Evolutionary conservation across 2,329 filamentous ascomycete species (phyloP).

Genomic region (Cladosporium sp.): DNA sequence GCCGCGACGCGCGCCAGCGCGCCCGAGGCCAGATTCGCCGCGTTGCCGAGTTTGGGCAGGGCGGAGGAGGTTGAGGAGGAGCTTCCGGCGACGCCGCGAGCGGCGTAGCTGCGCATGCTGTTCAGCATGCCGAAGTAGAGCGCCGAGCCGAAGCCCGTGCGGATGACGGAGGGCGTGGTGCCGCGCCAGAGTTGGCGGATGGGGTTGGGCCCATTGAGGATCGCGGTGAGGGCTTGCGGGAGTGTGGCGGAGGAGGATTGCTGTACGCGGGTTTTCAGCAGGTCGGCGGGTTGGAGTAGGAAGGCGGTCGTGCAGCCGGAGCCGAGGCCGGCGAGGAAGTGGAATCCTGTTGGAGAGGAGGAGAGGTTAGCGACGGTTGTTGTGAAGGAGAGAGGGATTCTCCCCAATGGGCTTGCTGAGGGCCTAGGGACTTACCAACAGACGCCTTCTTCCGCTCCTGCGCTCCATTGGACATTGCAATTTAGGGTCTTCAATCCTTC

Average conservation of each 20-base stretch:
- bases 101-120: constrained; percentile 42
- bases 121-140: constrained; percentile 93
- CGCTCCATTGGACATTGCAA: constrained; percentile 51
- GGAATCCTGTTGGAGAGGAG: constrained; percentile 70
- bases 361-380: no score
- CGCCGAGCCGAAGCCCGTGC: constrained; percentile 88
- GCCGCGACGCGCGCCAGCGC: constrained; percentile 80
- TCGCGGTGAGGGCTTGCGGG: constrained; percentile 62
- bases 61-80: constrained; percentile 55
- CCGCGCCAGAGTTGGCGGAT: constrained; percentile 84
- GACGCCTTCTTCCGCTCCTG: constrained; percentile 45
- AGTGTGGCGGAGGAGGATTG: constrained; percentile 71
- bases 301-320: constrained; percentile 86
- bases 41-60: constrained; percentile 76
- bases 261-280: constrained; percentile 94
- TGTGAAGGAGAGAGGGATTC: neutral
- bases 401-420: no score
- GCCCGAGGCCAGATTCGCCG: constrained; percentile 80
- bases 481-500: constrained; percentile 11
- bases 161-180: constrained; percentile 84
- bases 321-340: constrained; percentile 82
- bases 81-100: constrained; percentile 16
- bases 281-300: constrained; percentile 88
- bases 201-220: constrained; percentile 62
- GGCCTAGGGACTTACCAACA: constrained; percentile 37